Evolutionary conservation across 768 basidiomycete genomes (phyloP).

Genomic region (Trametes sanguinea): DNA sequence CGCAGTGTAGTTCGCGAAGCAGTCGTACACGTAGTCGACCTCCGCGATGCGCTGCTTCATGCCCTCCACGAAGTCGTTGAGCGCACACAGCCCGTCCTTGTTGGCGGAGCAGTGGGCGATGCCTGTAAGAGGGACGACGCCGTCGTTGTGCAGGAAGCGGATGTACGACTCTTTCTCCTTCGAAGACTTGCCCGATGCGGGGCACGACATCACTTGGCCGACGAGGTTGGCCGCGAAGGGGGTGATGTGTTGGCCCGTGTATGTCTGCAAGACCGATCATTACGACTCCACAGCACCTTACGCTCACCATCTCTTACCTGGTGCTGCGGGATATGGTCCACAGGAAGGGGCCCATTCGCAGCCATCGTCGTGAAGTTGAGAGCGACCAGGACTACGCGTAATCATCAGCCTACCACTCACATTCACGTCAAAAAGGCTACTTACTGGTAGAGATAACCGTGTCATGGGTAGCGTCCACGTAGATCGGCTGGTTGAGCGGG

Average conservation of each 20-base stretch:
- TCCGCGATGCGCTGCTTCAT: conserved; percentile 41
- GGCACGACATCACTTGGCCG: conserved; percentile 47
- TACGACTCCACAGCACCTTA: background rate
- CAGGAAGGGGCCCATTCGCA: conserved; percentile 42
- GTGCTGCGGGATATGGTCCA: conserved; percentile 38
- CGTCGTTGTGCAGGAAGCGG: conserved; percentile 53
- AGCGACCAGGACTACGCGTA: conserved; percentile 40
- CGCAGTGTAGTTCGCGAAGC: conserved; percentile 47
- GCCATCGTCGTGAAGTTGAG: conserved; percentile 48
- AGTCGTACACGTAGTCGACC: conserved; percentile 45
- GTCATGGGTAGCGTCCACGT: conserved; percentile 50
- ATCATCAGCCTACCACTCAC: background rate
- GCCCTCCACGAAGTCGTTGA: conserved; percentile 42
- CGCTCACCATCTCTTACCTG: conserved; percentile 25
- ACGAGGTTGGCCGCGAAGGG: conserved; percentile 54
- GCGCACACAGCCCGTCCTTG: conserved; percentile 44
- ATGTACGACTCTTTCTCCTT: conserved; percentile 35
- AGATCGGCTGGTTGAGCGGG: conserved; percentile 42
- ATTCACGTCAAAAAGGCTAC: conserved; percentile 1
- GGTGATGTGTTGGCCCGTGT: conserved; percentile 43
- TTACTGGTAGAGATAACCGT: conserved; percentile 43
- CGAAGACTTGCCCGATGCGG: conserved; percentile 28
- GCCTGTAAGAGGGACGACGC: conserved; percentile 46
- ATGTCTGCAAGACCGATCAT: conserved; percentile 30
- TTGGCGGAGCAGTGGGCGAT: conserved; percentile 43